Evolutionary conservation across 2,329 filamentous ascomycete genomes (phyloP).

Genomic region (Penicillium sp.): DNA sequence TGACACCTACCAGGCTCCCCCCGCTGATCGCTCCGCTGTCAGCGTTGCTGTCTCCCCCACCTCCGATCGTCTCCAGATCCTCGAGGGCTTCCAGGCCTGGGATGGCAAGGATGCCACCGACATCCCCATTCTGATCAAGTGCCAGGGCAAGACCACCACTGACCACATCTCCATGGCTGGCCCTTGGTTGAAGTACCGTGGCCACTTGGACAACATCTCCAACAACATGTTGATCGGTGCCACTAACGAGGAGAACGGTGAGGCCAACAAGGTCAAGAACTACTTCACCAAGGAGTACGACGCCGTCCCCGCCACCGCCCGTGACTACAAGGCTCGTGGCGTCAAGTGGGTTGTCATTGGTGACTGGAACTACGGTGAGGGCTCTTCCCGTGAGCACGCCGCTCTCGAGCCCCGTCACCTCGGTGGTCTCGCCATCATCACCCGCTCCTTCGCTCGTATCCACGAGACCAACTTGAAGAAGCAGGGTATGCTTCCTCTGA

Average conservation of each 20-base stretch:
- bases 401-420: constrained; percentile 97
- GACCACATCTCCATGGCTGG: constrained; percentile 96
- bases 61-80: constrained; percentile 91
- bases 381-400: constrained; percentile 95
- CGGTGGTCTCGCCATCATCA: constrained; percentile 94
- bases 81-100: constrained; percentile 83
- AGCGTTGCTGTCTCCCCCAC: constrained; percentile 78
- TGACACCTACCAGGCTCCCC: constrained; percentile 95
- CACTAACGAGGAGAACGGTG: constrained; percentile 90
- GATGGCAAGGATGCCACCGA: constrained; percentile 83
- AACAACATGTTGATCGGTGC: constrained; percentile 97
- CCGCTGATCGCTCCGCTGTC: constrained; percentile 69
- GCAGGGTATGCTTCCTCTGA: constrained; percentile 99
- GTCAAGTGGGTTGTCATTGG: constrained; percentile 96
- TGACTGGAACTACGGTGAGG: constrained; percentile 99
- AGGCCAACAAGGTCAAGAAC: constrained; percentile 98
- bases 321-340: constrained; percentile 97
- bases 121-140: constrained; percentile 93
- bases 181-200: constrained; percentile 99
- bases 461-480: constrained; percentile 99
- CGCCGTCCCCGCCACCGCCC: constrained; percentile 87
- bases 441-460: constrained; percentile 94
- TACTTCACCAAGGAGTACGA: constrained; percentile 76
- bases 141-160: constrained; percentile 92
- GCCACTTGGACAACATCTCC: constrained; percentile 94